These are phyloP conservation scores for Tricholoma sp. DNA, from an alignment of 768 basidiomycete species.

Conservation along the genomic window DNA sequence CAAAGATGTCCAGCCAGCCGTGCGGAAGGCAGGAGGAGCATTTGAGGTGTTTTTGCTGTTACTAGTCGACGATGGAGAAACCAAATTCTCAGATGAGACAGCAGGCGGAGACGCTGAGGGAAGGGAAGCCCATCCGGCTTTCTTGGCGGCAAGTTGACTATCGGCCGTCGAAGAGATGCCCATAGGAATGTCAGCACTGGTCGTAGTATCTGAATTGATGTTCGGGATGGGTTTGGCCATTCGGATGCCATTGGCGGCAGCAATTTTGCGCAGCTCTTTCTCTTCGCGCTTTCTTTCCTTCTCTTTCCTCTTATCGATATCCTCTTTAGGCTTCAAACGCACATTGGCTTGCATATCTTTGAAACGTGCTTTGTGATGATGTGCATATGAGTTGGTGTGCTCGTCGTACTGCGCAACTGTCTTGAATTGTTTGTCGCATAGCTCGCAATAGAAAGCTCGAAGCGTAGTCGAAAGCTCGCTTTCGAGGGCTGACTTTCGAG, in stretches of 20 bases:
- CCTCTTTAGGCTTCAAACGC: constrained; percentile 60
- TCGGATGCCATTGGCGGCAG: constrained; percentile 75
- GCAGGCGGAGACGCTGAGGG: constrained; percentile 17
- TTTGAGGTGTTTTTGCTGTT: constrained; percentile 11
- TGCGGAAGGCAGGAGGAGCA: constrained; percentile 48
- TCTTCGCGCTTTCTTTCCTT: constrained; percentile 85
- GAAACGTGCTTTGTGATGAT: constrained; percentile 79
- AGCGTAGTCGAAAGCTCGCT: constrained; percentile 65
- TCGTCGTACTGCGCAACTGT: constrained; percentile 86
- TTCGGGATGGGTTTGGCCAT: constrained; percentile 41
- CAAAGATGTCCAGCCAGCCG: constrained; percentile 64
- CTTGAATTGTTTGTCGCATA: constrained; percentile 86
- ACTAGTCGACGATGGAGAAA: constrained; percentile 10
- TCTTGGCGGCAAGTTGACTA: constrained; percentile 31
- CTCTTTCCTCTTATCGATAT: constrained; percentile 71
- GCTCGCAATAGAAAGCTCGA: constrained; percentile 70
- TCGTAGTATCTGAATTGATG: constrained; percentile 17
- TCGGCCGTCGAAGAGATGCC: constrained; percentile 21
- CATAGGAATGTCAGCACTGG: constrained; percentile 19
- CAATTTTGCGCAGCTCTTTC: constrained; percentile 79
- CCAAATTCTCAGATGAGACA: constrained; percentile 7
- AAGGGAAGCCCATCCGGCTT: constrained; percentile 48
- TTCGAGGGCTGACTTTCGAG: constrained; percentile 59
- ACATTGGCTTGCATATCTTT: constrained; percentile 77
- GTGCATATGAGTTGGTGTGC: constrained; percentile 85